Evolutionary conservation across 768 basidiomycete genomes (phyloP).

Genomic region (Boletellus emodensis): DNA sequence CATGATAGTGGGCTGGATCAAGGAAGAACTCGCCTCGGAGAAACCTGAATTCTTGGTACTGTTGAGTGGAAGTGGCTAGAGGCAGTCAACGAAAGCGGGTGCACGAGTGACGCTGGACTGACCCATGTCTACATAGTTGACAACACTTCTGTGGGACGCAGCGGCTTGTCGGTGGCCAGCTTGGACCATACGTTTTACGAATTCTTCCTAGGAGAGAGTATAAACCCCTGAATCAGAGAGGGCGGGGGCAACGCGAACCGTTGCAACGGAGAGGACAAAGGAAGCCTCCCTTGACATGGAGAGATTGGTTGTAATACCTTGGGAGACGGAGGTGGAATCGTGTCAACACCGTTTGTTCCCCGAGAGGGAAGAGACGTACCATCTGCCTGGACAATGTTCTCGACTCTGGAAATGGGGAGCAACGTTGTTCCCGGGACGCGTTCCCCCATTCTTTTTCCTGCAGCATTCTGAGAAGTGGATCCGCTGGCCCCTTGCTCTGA

Average conservation of each 20-base stretch:
- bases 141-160: slow-evolving; percentile 50
- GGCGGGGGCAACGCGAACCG: slow-evolving; percentile 42
- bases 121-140: slow-evolving; percentile 79
- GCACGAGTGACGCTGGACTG: slow-evolving; percentile 20
- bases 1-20: not conserved
- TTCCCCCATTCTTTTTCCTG: slow-evolving; percentile 30
- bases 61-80: slow-evolving; percentile 54
- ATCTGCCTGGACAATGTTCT: slow-evolving; percentile 77
- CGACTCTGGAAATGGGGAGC: slow-evolving; percentile 61
- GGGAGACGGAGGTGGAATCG: slow-evolving; percentile 10
- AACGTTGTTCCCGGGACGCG: slow-evolving; percentile 64
- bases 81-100: slow-evolving; percentile 4
- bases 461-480: slow-evolving; percentile 26
- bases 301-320: slow-evolving; percentile 58
- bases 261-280: slow-evolving; percentile 71
- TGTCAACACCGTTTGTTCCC: slow-evolving; percentile 11
- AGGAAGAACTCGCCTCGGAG: slow-evolving; percentile 48
- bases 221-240: slow-evolving; percentile 9
- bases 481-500: slow-evolving; percentile 26
- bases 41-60: slow-evolving; percentile 69
- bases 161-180: slow-evolving; percentile 66
- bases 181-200: slow-evolving; percentile 70
- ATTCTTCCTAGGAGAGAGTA: slow-evolving; percentile 63
- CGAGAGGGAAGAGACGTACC: slow-evolving; percentile 40
- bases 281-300: slow-evolving; percentile 73